Evolutionary conservation across 1,284 basidiomycete genomes (phyloP), one percentile per base, ranked within the genome.

Genomic region (Cystobasidiaceae sp.): DNA sequence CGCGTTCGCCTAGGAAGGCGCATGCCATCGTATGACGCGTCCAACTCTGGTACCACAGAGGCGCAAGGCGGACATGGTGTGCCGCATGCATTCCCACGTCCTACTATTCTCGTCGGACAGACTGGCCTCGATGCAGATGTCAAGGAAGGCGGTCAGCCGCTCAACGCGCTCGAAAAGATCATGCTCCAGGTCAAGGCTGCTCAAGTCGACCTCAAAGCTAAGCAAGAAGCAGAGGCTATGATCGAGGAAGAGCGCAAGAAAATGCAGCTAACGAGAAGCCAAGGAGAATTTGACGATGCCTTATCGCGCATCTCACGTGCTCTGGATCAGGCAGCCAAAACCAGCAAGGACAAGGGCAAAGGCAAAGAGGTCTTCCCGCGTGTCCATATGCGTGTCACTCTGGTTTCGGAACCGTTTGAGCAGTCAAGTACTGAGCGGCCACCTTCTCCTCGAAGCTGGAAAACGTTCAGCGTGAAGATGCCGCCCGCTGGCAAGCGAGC

Each of bases 51-150:
- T 9, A 25, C 51, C 13, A 17, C 13, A 4, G 39, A 27, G 19
- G 8, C 37, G 54, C 23, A 7, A 43, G 19, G 19, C 11, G n/a
- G 21, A 15, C 32, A 23, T 50, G 7, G n/a, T 33, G 58, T 51
- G 25, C 39, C 61, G 34, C 52, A 64, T 39, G 61, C 52, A 30
- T 64, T 64, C 61, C 61, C 61, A 3, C 61, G 56, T 28, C 61
- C 61, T 28, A 64, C 61, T n/a, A 64, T 64, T 33, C 28, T 64
- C 13, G 43, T 64, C 15, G 43, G 49, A 4, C 50, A 34, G 6
- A 19, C 27, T 17, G 17, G 34, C 17, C 21, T 9, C n/a, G 28
- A 23, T 8, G 7, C 25, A 19, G 45, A 59, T 11, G n/a, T 15
- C 4, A 21, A 48, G 19, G 19, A 13, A 25, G 44, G 21, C 8